Evolutionary conservation across 345 rosid species (phyloP).

Genomic region (Barbarea vulgaris): DNA sequence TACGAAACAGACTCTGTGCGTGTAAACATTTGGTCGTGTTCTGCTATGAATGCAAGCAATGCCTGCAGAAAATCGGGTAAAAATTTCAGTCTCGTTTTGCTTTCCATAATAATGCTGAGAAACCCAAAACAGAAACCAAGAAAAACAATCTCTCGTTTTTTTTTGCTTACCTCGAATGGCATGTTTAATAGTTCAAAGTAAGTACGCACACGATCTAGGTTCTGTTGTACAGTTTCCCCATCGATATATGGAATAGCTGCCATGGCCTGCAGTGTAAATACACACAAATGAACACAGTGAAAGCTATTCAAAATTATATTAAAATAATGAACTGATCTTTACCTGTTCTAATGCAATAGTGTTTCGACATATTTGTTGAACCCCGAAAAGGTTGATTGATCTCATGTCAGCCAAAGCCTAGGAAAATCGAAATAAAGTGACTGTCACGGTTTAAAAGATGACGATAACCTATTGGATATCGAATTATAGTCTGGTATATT

Average conservation of each 20-base stretch:
- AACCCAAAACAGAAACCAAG: background rate
- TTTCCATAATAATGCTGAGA: background rate
- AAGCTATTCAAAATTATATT: background rate
- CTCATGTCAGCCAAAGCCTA: constrained; percentile 90
- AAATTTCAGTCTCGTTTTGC: background rate
- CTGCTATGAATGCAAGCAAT: constrained; percentile 79
- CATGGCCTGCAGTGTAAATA: constrained; percentile 65
- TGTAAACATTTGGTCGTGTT: constrained; percentile 72
- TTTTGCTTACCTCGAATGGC: constrained; percentile 80
- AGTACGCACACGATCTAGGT: constrained; percentile 82
- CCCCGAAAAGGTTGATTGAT: constrained; percentile 93
- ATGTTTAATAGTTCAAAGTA: constrained; percentile 91
- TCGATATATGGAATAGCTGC: constrained; percentile 89
- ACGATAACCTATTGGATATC: background rate
- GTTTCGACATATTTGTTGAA: constrained; percentile 96
- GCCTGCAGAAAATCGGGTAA: constrained; percentile 54
- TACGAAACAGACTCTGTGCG: constrained; percentile 62
- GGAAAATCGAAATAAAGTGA: constrained; percentile 8
- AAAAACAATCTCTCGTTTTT: background rate
- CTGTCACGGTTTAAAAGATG: constrained; percentile 16
- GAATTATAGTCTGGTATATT: background rate
- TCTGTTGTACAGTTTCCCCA: constrained; percentile 71
- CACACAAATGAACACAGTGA: constrained; percentile 1
- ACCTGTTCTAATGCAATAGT: constrained; percentile 98
- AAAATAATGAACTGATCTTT: constrained; percentile 11